Evolutionary conservation across 352 stramenopile genomes (phyloP), one percentile per base, ranked within the genome.

Genomic region (Phytopythium mirpurense): DNA sequence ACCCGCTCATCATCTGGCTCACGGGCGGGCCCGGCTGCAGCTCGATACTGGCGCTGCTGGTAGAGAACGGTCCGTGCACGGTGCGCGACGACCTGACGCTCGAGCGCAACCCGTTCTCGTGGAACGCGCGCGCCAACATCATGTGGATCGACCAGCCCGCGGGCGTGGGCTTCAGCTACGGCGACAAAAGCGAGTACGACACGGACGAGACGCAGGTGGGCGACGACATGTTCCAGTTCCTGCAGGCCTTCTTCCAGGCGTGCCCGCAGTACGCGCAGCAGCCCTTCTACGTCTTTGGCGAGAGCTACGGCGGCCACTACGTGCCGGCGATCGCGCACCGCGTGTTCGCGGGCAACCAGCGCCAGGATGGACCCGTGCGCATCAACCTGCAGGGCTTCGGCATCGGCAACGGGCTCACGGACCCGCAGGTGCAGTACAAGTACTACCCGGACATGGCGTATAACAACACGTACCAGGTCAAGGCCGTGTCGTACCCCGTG

Each of bases 61-160:
- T 78, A 8, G 96, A 99, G 70, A 99, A 99, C 67, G 96, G 96
- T 2, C 96, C 96, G 6, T 99, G 95, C 66, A 81, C 58, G 6
- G 84, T 98, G 27, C 96, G 97, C 53, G 60, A 86, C 5, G 93
- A 98, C 70, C 74, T 96, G 32, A 79, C 70, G 24, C 95, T 94
- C 11, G 78, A 82, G 35, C 59, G 73, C 45, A 88, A 98, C 67
- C 91, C 93, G 4, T 93, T 89, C 63, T 94, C 80, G 40, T 99
- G 96, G 96, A 98, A 95, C 23, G 72, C 88, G 51, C 74, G 88
- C 16, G 94, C 94, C 26, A 97, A 98, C 62, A 86, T 99, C 43
- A 86, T 99, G 51, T 99, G 93, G 87, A 83, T 99, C 40, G 96
- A 99, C 68, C 95, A 98, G 66, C 96, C 96, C 9, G 78, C 93